Conservation (phyloP, 2,329 filamentous ascomycete species). For the Neonectria ditissima region DNA sequence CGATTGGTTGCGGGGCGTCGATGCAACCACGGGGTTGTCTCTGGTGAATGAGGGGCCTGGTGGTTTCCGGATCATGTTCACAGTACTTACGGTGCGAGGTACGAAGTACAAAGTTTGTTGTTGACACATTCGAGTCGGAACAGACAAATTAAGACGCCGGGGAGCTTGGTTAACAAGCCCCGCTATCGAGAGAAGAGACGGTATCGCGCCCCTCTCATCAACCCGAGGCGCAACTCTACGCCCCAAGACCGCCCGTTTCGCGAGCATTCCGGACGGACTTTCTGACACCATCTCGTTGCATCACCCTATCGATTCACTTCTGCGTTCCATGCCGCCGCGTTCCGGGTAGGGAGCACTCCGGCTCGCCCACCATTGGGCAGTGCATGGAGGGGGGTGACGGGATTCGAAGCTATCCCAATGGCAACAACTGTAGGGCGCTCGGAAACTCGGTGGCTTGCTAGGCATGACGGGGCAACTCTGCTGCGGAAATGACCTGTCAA, state of each 20-base stretch:
- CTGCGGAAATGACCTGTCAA: conserved; percentile 29
- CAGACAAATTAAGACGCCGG: neutral
- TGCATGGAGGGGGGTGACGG: neutral
- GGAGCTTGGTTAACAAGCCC: neutral
- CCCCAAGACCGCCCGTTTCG: conserved; percentile 7
- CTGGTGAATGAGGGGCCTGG: conserved; percentile 1
- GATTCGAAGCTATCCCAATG: neutral
- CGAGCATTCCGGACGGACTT: conserved; percentile 23
- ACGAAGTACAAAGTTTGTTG: too few species aligned
- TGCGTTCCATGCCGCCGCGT: neutral
- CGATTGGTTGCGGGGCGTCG: conserved; percentile 6
- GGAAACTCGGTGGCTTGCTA: conserved; percentile 5
- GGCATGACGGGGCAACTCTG: conserved; percentile 6
- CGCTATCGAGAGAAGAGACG: neutral
- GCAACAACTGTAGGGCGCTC: neutral
- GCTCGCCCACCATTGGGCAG: neutral
- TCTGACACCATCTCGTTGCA: neutral
- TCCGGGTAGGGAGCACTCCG: neutral
- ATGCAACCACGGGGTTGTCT: conserved; percentile 2
- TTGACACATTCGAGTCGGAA: neutral
- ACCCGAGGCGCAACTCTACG: conserved; percentile 14
- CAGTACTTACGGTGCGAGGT: neutral
- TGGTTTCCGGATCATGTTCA: neutral
- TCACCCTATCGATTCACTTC: neutral
- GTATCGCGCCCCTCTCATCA: conserved; percentile 11